These are phyloP conservation scores for Capronia epimyces DNA, from an alignment of 2,329 filamentous ascomycete species.

Conservation along the genomic window DNA sequence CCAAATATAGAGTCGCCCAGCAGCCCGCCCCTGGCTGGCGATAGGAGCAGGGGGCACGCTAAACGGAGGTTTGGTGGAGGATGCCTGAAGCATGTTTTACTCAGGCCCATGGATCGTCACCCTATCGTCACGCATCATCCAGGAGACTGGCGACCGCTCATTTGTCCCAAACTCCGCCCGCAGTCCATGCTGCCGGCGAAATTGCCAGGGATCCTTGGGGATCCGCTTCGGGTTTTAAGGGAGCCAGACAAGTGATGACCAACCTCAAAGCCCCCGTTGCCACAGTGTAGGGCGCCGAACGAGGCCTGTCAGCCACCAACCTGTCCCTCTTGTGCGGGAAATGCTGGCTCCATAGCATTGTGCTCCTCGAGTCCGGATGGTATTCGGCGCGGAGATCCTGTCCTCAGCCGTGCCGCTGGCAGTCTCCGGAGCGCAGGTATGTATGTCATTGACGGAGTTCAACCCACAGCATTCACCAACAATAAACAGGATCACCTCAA, in stretches of 20 bases:
- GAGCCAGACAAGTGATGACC: slow-evolving; percentile 13
- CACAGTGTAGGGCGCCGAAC: not conserved
- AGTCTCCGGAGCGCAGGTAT: slow-evolving; percentile 6
- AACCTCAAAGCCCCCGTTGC: not conserved
- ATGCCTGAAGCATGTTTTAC: slow-evolving; percentile 20
- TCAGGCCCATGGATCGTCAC: slow-evolving; percentile 10
- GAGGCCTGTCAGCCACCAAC: not conserved
- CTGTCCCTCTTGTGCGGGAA: not conserved
- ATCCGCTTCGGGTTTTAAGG: slow-evolving; percentile 6
- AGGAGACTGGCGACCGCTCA: slow-evolving; percentile 13
- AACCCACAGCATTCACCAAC: slow-evolving; percentile 2
- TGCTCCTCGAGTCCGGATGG: not conserved
- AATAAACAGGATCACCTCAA: not conserved
- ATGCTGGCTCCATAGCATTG: not conserved
- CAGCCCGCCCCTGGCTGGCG: slow-evolving; percentile 5
- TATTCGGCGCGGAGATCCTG: slow-evolving; percentile 13
- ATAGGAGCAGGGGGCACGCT: slow-evolving; percentile 15
- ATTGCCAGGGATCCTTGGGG: slow-evolving; percentile 12
- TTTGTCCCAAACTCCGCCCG: slow-evolving; percentile 23
- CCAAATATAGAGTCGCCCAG: slow-evolving; percentile 21
- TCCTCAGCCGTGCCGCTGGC: slow-evolving; percentile 2
- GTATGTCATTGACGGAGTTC: slow-evolving; percentile 5
- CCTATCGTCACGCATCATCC: slow-evolving; percentile 11
- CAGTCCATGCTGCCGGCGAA: slow-evolving; percentile 12
- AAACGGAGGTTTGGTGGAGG: slow-evolving; percentile 17